Base-by-base conservation (phyloP, 257 asterid species). In the Nicotiana sylvestris region DNA sequence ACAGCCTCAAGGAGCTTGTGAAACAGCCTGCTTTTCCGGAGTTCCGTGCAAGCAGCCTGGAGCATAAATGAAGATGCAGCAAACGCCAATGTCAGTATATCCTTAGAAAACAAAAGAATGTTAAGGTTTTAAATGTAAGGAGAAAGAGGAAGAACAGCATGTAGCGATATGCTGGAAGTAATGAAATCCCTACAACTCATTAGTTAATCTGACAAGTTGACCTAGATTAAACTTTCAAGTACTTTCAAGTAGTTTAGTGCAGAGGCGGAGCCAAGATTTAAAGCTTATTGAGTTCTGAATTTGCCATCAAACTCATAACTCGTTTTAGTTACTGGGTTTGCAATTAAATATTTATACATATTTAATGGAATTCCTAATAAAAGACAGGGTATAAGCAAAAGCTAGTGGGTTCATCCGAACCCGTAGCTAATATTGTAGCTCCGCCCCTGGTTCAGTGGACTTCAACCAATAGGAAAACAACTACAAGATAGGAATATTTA, bases 1-100 rank as follows among this genome's bases (percentile, higher is more conserved):
- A 94, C 97, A 1, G 99, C 99, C 87, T 95, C 97, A 15, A 95
- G 92, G 83, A 95, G 97, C 84, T 94, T 95, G 81, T 92, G 90
- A 86, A 95, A 95, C 74, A 95, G 87, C 79, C 97, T 89, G 88
- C 94, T 94, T 82, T 89, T 88, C 76, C 97, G 89, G 60, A 95
- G 88, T 81, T 92, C 98, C 1, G 92, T 84, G 91, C 97, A 91
- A 76, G 99, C 99, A 85, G 97, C 97, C 99, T 95, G 92, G 83
- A 87, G 62, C 39, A 74, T 49, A 74, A 74, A 49, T 46, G 35
- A 49, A 74, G 80, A 49, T 74, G 39, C 79, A 74, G 13, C 25
- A 49, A 25, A 49, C 79, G 25, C 8, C 3, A 43, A 70, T 43
- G 5, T 70, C 6, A 43, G 6, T 5, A 70, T 43, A 72, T 11